Conservation (phyloP, 192 early-diverging fungal genomes). For the Podila epicladia region DNA sequence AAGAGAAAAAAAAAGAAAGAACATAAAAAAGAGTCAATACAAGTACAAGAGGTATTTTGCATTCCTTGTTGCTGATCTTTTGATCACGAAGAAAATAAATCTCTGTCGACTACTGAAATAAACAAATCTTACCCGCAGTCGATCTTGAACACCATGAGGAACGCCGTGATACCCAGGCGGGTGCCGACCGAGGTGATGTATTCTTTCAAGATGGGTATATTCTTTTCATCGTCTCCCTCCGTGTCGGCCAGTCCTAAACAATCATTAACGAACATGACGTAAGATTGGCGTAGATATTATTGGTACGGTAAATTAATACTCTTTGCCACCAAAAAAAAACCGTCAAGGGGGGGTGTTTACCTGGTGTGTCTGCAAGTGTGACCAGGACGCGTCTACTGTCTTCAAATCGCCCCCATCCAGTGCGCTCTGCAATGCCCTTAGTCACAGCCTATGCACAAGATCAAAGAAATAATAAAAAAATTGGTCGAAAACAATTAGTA, state of each 20-base stretch:
- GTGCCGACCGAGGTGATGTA: conserved; percentile 45
- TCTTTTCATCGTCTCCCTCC: conserved; percentile 51
- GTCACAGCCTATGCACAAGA: conserved; percentile 24
- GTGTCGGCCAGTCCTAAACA: conserved; percentile 40
- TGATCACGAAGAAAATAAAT: background rate
- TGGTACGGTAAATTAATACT: too few relatives aligned
- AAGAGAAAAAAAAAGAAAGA: background rate
- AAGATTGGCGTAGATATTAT: background rate
- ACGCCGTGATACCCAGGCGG: conserved; percentile 36
- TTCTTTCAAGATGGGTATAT: conserved; percentile 51
- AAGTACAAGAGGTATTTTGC: background rate
- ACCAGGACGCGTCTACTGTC: conserved; percentile 40
- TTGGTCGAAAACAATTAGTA: background rate
- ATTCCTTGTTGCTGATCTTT: background rate
- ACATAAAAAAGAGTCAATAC: background rate
- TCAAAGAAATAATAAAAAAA: background rate
- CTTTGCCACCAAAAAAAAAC: background rate
- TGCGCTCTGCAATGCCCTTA: conserved; percentile 41
- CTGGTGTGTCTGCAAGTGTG: conserved; percentile 38
- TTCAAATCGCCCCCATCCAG: conserved; percentile 46
- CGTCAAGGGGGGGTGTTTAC: background rate
- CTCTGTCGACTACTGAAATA: background rate
- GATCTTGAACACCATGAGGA: conserved; percentile 48
- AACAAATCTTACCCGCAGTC: conserved; percentile 39
- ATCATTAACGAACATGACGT: background rate